phyloP scores from a whole-genome alignment of 169 alveolate species.

The Plasmodium knowlesi region DNA sequence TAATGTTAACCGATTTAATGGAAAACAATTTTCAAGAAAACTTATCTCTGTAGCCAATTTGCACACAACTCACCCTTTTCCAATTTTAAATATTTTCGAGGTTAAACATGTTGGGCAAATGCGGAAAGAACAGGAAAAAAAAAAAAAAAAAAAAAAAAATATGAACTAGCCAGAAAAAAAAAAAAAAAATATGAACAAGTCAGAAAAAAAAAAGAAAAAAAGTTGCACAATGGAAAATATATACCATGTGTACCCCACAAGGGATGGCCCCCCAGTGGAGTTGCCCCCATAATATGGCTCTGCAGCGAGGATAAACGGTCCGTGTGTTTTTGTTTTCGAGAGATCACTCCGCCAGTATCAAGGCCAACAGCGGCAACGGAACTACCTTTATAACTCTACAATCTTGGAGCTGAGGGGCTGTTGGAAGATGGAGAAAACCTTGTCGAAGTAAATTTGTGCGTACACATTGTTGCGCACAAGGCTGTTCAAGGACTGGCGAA shows the following conservation, averaged over 20 bases:
- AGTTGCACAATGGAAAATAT: not conserved
- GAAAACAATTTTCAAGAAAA: not conserved
- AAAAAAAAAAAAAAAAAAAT: too few species aligned
- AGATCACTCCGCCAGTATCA: too few species aligned
- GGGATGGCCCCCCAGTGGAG: too few species aligned
- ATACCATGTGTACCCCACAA: too few species aligned
- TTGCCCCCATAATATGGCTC: not conserved
- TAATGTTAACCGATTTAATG: not conserved
- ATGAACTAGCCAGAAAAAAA: too few species aligned
- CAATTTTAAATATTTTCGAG: not conserved
- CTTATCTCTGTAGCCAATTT: not conserved
- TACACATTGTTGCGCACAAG: slow-evolving; percentile 35
- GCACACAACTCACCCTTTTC: not conserved
- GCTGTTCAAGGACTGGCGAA: slow-evolving; percentile 18
- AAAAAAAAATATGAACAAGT: too few species aligned
- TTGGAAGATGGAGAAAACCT: slow-evolving; percentile 62
- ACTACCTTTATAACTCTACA: not conserved
- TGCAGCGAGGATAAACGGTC: not conserved
- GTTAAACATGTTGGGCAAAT: not conserved
- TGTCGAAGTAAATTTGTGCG: slow-evolving; percentile 47
- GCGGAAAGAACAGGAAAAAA: not conserved
- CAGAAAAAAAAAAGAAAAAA: not conserved
- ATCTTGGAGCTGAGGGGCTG: slow-evolving; percentile 2
- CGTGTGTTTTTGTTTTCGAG: too few species aligned
- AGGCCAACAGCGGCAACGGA: not conserved